These are phyloP conservation scores for Zostera marina DNA, from an alignment of 116 monocot species.

Conservation along the genomic window DNA sequence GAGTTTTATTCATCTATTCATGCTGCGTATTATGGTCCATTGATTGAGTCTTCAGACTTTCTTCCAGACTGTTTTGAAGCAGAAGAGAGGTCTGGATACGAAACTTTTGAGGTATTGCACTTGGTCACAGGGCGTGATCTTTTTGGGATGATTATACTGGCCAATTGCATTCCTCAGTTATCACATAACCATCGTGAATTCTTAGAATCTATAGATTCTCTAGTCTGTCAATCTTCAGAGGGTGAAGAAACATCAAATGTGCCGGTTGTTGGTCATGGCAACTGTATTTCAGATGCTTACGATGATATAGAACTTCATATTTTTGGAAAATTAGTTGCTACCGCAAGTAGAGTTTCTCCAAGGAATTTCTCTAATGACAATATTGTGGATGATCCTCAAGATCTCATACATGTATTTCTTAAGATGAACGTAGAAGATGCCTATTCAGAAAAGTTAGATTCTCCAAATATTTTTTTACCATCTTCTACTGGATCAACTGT, in stretches of 20 bases:
- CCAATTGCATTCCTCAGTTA: conserved; percentile 29
- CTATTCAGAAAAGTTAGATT: conserved; percentile 1
- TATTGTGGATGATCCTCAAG: conserved; percentile 21
- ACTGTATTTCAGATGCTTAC: conserved; percentile 32
- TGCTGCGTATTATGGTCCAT: conserved; percentile 84
- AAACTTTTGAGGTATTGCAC: conserved; percentile 84
- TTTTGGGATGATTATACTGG: conserved; percentile 58
- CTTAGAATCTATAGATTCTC: conserved; percentile 10
- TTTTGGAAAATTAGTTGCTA: conserved; percentile 59
- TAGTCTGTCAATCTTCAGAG: conserved; percentile 6
- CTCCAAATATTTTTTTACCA: conserved; percentile 2
- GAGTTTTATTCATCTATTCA: conserved; percentile 77
- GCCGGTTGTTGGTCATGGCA: not conserved
- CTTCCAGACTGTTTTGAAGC: conserved; percentile 96
- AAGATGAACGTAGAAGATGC: conserved; percentile 11
- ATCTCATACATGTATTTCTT: conserved; percentile 71
- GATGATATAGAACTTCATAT: conserved; percentile 67
- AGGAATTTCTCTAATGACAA: conserved; percentile 13
- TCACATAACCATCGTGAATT: conserved; percentile 27
- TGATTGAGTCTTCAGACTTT: conserved; percentile 57
- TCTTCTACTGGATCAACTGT: conserved; percentile 10
- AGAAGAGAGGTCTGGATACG: conserved; percentile 75
- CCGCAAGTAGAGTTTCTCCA: conserved; percentile 48
- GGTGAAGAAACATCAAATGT: conserved; percentile 10
- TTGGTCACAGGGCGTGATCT: conserved; percentile 91